phyloP scores from a whole-genome alignment of 2,329 filamentous ascomycete genomes.

The Beauveria brongniartii region DNA sequence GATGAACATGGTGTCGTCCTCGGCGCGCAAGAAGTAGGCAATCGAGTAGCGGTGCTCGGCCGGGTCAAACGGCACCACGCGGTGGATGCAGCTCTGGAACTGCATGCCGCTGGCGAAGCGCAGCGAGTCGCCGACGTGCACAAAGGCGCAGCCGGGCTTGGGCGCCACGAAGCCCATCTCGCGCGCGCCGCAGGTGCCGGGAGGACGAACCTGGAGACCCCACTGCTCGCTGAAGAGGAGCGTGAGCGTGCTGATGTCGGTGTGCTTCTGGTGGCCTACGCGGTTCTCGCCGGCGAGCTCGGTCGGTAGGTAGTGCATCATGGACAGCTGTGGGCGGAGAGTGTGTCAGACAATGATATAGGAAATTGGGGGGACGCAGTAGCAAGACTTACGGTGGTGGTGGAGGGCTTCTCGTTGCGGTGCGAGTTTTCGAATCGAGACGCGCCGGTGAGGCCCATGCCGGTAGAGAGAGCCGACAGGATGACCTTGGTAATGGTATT shows the following conservation, averaged over 20 bases:
- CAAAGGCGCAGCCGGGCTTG: constrained; percentile 41
- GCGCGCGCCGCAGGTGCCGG: constrained; percentile 29
- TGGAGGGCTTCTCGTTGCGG: constrained; percentile 41
- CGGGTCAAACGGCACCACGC: constrained; percentile 44
- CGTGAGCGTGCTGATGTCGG: constrained; percentile 47
- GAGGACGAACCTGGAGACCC: constrained; percentile 49
- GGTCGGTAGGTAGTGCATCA: constrained; percentile 46
- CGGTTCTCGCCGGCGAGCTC: constrained; percentile 33
- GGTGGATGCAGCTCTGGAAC: constrained; percentile 49
- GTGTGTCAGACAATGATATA: background rate
- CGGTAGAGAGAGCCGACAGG: constrained; percentile 41
- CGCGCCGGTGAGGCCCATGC: constrained; percentile 35
- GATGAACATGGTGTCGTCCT: constrained; percentile 47
- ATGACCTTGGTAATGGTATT: constrained; percentile 44
- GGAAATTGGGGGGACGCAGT: background rate
- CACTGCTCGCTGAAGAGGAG: constrained; percentile 48
- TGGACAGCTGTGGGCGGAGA: constrained; percentile 27
- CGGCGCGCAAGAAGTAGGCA: constrained; percentile 49
- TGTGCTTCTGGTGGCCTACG: constrained; percentile 49
- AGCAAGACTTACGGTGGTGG: constrained; percentile 26
- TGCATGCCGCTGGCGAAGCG: constrained; percentile 45
- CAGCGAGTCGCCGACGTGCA: constrained; percentile 52
- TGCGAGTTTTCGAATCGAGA: constrained; percentile 42
- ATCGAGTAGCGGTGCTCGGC: constrained; percentile 50
- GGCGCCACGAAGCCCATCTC: constrained; percentile 48